These are phyloP conservation scores for Phalaenopsis equestris DNA, from an alignment of 106 monocot species.

Conservation along the genomic window DNA sequence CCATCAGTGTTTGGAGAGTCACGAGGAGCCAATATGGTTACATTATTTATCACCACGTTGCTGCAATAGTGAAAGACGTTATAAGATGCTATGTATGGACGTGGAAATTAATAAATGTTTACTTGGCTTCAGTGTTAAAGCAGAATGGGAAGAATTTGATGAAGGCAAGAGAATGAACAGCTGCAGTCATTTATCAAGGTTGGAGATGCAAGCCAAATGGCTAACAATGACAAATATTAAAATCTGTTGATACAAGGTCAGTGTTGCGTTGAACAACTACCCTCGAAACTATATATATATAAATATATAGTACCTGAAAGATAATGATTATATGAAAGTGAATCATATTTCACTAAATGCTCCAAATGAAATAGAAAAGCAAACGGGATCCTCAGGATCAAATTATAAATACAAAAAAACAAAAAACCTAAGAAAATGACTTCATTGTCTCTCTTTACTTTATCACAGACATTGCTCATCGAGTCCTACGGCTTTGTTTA, in stretches of 20 bases:
- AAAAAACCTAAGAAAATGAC: too few relatives aligned
- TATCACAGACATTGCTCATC: too few relatives aligned
- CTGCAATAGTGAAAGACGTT: constrained; percentile 9
- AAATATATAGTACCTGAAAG: too few relatives aligned
- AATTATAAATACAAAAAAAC: background rate
- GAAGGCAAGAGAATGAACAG: too few relatives aligned
- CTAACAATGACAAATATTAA: too few relatives aligned
- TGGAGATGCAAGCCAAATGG: too few relatives aligned
- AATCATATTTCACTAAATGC: background rate
- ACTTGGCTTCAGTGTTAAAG: background rate
- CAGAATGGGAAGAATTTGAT: background rate
- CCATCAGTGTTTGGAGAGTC: constrained; percentile 41
- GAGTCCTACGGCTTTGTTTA: too few relatives aligned
- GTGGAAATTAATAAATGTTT: background rate
- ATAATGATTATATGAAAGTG: background rate
- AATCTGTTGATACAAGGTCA: too few relatives aligned
- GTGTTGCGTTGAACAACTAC: too few relatives aligned
- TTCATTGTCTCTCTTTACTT: too few relatives aligned
- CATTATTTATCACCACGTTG: constrained; percentile 24
- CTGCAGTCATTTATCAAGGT: too few relatives aligned
- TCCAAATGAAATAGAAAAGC: background rate
- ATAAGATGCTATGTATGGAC: background rate
- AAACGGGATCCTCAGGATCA: background rate
- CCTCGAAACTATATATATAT: too few relatives aligned
- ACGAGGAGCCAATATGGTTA: constrained; percentile 26